These are phyloP conservation scores for Clonostachys rhizophaga DNA, from an alignment of 2,329 filamentous ascomycete genomes.

Conservation along the genomic window DNA sequence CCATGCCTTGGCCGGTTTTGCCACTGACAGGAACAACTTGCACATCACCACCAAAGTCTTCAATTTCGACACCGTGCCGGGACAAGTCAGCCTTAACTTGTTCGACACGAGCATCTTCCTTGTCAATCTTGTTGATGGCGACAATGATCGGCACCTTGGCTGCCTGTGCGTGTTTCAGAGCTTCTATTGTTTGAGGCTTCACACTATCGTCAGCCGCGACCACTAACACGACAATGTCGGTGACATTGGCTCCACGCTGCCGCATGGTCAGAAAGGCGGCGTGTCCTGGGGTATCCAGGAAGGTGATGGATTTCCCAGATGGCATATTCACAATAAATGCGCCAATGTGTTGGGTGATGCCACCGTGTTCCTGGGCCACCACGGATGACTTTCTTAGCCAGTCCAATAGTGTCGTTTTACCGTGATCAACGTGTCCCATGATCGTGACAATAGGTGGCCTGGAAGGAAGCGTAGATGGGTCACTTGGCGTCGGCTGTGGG, in stretches of 20 bases:
- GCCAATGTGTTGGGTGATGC: slow-evolving; percentile 97
- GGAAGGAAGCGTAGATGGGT: slow-evolving; percentile 61
- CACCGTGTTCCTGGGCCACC: slow-evolving; percentile 86
- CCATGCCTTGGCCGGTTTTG: slow-evolving; percentile 89
- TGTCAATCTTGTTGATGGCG: slow-evolving; percentile 96
- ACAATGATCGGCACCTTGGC: slow-evolving; percentile 94
- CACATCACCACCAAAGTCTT: slow-evolving; percentile 92
- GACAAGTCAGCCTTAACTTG: slow-evolving; percentile 85
- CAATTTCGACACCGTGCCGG: slow-evolving; percentile 79
- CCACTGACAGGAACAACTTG: slow-evolving; percentile 90
- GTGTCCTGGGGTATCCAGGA: slow-evolving; percentile 94
- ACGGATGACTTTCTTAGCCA: slow-evolving; percentile 91
- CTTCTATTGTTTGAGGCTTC: slow-evolving; percentile 94
- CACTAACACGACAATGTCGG: slow-evolving; percentile 93
- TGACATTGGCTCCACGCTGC: slow-evolving; percentile 90
- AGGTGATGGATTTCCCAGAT: slow-evolving; percentile 86
- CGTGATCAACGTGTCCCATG: slow-evolving; percentile 98
- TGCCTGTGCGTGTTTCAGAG: slow-evolving; percentile 84
- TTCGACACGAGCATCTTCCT: slow-evolving; percentile 74
- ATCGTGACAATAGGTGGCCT: slow-evolving; percentile 95
- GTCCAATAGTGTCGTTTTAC: slow-evolving; percentile 94
- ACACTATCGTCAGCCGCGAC: slow-evolving; percentile 97
- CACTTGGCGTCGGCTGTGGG: slow-evolving; percentile 63
- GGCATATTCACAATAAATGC: slow-evolving; percentile 90
- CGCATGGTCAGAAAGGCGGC: slow-evolving; percentile 95